Base-by-base conservation (phyloP, 192 early-diverging fungal species). In the Coemansia erecta region DNA sequence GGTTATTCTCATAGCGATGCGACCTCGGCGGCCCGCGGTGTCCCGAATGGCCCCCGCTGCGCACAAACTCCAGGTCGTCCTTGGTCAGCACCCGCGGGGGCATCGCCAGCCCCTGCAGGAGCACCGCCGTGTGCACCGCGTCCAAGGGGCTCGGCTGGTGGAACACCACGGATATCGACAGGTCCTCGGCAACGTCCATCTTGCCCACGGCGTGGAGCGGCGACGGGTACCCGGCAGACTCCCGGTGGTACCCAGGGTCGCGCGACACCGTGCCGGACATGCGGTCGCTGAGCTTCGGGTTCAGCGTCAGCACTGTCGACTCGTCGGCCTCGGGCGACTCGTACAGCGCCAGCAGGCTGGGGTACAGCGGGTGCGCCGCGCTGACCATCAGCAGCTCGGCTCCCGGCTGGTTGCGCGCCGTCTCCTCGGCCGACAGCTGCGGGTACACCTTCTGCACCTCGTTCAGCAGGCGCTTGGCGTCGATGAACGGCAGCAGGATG, bases 401-500 rank as follows among this genome's bases (percentile, higher is more conserved):
- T 4, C 93, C 89, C 33, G 80, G 71, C 10, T 85, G 73, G 62
- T 98, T 98, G 21, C 96, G 86, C 21, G 63, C 58, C 9, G 58
- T 62, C 62, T 97, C 94, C 21, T 93, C 92, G 8, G 83, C 74
- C 1, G 83, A 83, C 23, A 98, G 66, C 43, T 82, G 61, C 49
- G 83, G 72, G 21, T 89, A 87, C 8, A 80, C 78, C 42, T 84
- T 80, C 23, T 84, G 68, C 66, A 95, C 80, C 13, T 91, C 89
- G 12, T 81, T 76, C 10, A 96, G 63, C 24, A 99, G 65, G 26
- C 94, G 83, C 50, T 82, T 70, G 58, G 95, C 84, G 63, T 98
- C 92, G 73, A 99, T 93, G 51, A 99, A 99, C 0, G 95, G 95
- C 55, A 99, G 84, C 52, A 95, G 83, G 12, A 89, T 93, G 10